Conservation (phyloP, 371 early-diverging fungal species). For the Mortierella sp. region DNA sequence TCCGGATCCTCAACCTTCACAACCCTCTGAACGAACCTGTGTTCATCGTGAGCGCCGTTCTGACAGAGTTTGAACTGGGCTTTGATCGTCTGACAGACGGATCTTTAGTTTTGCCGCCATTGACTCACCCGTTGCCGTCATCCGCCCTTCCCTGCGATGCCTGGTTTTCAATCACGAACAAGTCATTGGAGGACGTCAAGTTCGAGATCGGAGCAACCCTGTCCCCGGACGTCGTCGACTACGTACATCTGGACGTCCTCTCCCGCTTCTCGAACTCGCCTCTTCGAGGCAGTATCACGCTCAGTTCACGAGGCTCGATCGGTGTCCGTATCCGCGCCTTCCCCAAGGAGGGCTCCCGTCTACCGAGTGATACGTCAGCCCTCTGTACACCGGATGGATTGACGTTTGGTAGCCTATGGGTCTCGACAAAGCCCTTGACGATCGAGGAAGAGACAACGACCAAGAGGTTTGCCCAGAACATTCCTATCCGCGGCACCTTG, state of each 20-base stretch:
- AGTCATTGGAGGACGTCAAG: slow-evolving; percentile 80
- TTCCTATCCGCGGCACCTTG: slow-evolving; percentile 77
- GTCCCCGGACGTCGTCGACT: slow-evolving; percentile 69
- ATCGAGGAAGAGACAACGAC: slow-evolving; percentile 48
- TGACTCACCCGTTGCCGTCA: slow-evolving; percentile 76
- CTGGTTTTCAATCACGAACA: slow-evolving; percentile 88
- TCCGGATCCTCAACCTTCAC: slow-evolving; percentile 73
- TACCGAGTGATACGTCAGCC: slow-evolving; percentile 67
- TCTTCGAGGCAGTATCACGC: slow-evolving; percentile 75
- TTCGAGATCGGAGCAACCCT: slow-evolving; percentile 83
- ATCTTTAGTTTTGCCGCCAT: slow-evolving; percentile 77
- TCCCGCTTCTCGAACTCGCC: slow-evolving; percentile 90
- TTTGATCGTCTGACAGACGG: slow-evolving; percentile 82
- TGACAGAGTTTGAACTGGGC: slow-evolving; percentile 83
- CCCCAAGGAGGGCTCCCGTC: slow-evolving; percentile 70
- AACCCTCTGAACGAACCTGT: slow-evolving; percentile 75
- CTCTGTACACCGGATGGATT: slow-evolving; percentile 73
- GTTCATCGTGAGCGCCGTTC: slow-evolving; percentile 64
- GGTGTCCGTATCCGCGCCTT: slow-evolving; percentile 84
- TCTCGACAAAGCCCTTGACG: slow-evolving; percentile 64
- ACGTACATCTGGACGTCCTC: slow-evolving; percentile 79
- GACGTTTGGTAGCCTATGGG: slow-evolving; percentile 70
- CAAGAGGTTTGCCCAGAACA: slow-evolving; percentile 66
- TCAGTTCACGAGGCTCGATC: slow-evolving; percentile 77
- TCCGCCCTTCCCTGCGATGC: slow-evolving; percentile 77